Evolutionary conservation across 176 grass and related monocot species (phyloP).

Genomic region (Eragrostis nindensis): DNA sequence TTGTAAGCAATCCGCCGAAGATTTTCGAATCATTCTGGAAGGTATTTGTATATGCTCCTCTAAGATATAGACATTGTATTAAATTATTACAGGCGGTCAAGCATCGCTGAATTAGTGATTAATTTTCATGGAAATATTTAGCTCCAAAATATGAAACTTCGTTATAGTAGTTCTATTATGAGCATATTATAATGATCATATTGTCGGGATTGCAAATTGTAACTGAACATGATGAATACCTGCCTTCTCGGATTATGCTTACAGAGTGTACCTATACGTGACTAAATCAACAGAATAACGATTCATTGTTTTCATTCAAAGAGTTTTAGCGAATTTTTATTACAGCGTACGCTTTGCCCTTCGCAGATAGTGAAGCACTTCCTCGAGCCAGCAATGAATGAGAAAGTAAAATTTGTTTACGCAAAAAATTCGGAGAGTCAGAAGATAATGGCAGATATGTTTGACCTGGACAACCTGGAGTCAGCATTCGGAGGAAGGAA

Average conservation of each 20-base stretch:
- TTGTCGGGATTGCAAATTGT: neutral
- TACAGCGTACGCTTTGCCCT: neutral
- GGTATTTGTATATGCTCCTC: neutral
- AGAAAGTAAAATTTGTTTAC: constrained; percentile 48
- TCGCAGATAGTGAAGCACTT: constrained; percentile 47
- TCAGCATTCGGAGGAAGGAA: constrained; percentile 44
- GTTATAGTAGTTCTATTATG: neutral
- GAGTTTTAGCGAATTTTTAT: neutral
- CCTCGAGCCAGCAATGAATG: constrained; percentile 36
- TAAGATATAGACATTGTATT: too few relatives aligned
- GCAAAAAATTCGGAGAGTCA: constrained; percentile 40
- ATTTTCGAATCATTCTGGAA: constrained; percentile 70
- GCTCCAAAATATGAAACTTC: too few relatives aligned
- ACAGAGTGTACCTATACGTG: too few relatives aligned
- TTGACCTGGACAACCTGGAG: constrained; percentile 52
- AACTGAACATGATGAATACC: neutral
- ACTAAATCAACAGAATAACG: neutral
- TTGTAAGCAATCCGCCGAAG: constrained; percentile 53
- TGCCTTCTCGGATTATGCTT: neutral
- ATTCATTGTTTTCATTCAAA: neutral
- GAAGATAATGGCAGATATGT: constrained; percentile 47
- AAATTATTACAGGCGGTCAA: neutral
- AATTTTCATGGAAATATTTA: neutral
- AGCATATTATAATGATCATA: neutral
- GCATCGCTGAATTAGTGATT: neutral